Evolutionary conservation across 192 early-diverging fungal genomes (phyloP).

Genomic region (Coemansia pectinata): DNA sequence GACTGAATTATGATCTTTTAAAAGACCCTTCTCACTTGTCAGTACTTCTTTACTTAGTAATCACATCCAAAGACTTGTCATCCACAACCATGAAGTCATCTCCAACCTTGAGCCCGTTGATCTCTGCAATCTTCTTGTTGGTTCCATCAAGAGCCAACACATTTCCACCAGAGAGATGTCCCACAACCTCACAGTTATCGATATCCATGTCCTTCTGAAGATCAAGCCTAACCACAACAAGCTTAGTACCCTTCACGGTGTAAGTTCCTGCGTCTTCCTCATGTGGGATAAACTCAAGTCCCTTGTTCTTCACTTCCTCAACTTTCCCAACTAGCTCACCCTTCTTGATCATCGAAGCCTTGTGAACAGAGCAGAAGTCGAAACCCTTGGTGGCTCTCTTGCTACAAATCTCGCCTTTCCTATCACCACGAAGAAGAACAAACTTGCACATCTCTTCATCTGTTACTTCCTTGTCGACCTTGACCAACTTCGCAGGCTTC

Average conservation of each 20-base stretch:
- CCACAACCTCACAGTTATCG: not conserved
- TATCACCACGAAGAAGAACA: not conserved
- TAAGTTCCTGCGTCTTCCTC: not conserved
- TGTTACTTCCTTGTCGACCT: not conserved
- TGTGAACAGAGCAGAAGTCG: not conserved
- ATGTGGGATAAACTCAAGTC: not conserved
- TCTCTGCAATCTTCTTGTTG: not conserved
- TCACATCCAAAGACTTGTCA: too few species aligned
- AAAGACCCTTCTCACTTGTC: not conserved
- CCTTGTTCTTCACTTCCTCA: not conserved
- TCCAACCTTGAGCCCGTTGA: not conserved
- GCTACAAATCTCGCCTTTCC: not conserved
- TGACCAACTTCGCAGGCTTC: not conserved
- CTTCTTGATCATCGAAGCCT: not conserved
- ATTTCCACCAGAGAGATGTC: not conserved
- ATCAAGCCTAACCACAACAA: not conserved
- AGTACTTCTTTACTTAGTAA: too few species aligned
- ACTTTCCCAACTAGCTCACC: not conserved
- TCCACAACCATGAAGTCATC: too few species aligned
- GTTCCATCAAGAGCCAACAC: not conserved
- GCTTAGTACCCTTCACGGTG: not conserved
- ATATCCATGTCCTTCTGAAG: not conserved
- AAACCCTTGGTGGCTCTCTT: not conserved
- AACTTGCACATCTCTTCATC: not conserved
- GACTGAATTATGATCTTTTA: not conserved